Conservation (phyloP, 768 basidiomycete species). For the Lactifluus subvellereus region DNA sequence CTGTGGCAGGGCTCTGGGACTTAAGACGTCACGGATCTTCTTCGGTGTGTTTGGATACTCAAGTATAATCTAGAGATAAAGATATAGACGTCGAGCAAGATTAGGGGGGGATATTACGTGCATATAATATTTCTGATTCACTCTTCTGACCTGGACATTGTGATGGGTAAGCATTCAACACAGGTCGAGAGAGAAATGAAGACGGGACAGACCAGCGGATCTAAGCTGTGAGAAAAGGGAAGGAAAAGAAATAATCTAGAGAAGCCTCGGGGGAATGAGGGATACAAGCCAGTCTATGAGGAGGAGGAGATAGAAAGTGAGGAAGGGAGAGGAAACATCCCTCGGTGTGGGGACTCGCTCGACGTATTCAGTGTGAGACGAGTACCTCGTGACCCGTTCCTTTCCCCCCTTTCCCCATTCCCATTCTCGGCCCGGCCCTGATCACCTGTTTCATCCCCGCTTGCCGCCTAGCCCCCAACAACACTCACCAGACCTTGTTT, state of each 20-base stretch:
- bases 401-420: slow-evolving; percentile 15
- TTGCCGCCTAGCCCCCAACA: not conserved
- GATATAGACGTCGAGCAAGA: not conserved
- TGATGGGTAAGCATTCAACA: not conserved
- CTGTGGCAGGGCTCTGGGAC: slow-evolving; percentile 10
- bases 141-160: slow-evolving; percentile 12
- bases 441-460: slow-evolving; percentile 14
- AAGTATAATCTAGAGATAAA: slow-evolving; percentile 19
- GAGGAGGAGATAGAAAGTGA: slow-evolving; percentile 10
- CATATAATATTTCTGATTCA: slow-evolving; percentile 19
- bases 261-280: not conserved
- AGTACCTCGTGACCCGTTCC: slow-evolving; percentile 16
- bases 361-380: slow-evolving; percentile 8
- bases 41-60: slow-evolving; percentile 16
- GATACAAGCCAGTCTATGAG: slow-evolving; percentile 20
- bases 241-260: slow-evolving; percentile 19
- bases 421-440: slow-evolving; percentile 9
- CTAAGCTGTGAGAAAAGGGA: slow-evolving; percentile 14
- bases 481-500: not conserved
- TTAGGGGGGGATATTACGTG: not conserved
- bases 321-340: slow-evolving; percentile 11
- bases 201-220: not conserved
- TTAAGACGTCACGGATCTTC: slow-evolving; percentile 19
- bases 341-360: slow-evolving; percentile 1
- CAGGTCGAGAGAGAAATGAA: not conserved